These are phyloP conservation scores for Raffaelea ambrosiae DNA, from an alignment of 2,329 filamentous ascomycete genomes.

Conservation along the genomic window DNA sequence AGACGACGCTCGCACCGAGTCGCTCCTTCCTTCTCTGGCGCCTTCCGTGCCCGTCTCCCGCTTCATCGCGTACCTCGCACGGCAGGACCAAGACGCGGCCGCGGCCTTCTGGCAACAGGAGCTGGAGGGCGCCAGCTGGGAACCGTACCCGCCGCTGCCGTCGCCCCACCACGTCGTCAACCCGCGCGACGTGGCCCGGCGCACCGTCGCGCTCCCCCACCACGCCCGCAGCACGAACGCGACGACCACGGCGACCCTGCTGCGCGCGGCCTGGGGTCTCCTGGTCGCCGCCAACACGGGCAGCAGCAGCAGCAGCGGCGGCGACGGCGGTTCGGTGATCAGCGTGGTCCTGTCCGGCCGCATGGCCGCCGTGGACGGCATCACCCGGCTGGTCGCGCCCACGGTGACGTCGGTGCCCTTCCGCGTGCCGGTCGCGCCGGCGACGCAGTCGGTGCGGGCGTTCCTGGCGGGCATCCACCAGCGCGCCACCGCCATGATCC, in stretches of 20 bases:
- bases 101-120: not conserved
- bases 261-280: conserved; percentile 30
- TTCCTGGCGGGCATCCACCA: conserved; percentile 24
- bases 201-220: too few species aligned
- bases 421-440: conserved; percentile 17
- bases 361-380: conserved; percentile 33
- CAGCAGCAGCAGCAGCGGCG: conserved; percentile 13
- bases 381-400: conserved; percentile 46
- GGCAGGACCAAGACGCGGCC: not conserved
- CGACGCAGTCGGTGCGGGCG: conserved; percentile 28
- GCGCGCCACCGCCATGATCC: conserved; percentile 29
- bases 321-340: conserved; percentile 14
- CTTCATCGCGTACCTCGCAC: not conserved
- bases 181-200: not conserved
- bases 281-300: not conserved
- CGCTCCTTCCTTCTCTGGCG: too few species aligned
- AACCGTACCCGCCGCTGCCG: not conserved
- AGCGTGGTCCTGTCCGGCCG: conserved; percentile 16
- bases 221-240: not conserved
- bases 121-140: not conserved
- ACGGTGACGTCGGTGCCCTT: not conserved
- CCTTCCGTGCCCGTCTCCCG: not conserved
- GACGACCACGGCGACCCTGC: conserved; percentile 27
- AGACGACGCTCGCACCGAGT: too few species aligned
- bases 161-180: not conserved